A percentile compares a stretch with the other conserved stretches of the same genome.
These are phyloP conservation scores for Monilinia fructicola DNA, from an alignment of 2,329 filamentous ascomycete genomes.

Conservation along the genomic window DNA sequence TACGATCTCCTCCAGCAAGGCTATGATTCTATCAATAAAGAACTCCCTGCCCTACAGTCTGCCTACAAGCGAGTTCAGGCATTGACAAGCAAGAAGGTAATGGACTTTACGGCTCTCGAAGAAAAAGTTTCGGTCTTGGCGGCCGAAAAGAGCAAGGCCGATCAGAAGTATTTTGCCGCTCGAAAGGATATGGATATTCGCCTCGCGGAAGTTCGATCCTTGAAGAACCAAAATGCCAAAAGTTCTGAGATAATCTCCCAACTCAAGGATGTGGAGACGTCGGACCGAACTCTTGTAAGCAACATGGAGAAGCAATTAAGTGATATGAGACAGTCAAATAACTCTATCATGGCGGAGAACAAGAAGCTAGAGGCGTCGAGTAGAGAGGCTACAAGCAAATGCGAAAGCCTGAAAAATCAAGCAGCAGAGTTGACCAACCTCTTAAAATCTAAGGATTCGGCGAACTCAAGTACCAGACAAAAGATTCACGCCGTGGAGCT, in stretches of 20 bases:
- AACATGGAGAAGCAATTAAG: slow-evolving; percentile 90
- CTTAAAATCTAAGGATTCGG: slow-evolving; percentile 72
- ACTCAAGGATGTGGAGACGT: slow-evolving; percentile 83
- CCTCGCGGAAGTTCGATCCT: slow-evolving; percentile 73
- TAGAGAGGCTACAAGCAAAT: slow-evolving; percentile 66
- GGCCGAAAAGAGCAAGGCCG: slow-evolving; percentile 92
- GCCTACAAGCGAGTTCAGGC: slow-evolving; percentile 89
- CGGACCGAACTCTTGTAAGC: slow-evolving; percentile 70
- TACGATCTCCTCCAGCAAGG: slow-evolving; percentile 75
- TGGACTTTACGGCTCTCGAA: slow-evolving; percentile 72
- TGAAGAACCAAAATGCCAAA: slow-evolving; percentile 82
- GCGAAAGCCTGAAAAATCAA: slow-evolving; percentile 73
- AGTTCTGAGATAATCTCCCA: slow-evolving; percentile 92
- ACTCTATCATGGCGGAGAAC: slow-evolving; percentile 68
- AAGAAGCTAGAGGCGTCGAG: slow-evolving; percentile 72
- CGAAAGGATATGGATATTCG: slow-evolving; percentile 91
- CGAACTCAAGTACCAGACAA: slow-evolving; percentile 52
- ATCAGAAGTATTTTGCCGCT: slow-evolving; percentile 96
- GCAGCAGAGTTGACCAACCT: slow-evolving; percentile 72
- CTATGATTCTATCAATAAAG: slow-evolving; percentile 79
- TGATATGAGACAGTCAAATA: slow-evolving; percentile 77
- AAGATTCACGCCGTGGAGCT: slow-evolving; percentile 63
- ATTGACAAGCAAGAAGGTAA: slow-evolving; percentile 81
- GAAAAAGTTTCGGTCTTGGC: slow-evolving; percentile 72
- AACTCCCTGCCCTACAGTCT: slow-evolving; percentile 83